Evolutionary conservation across 331 rosid species (phyloP).

Genomic region (Quercus tomentella): DNA sequence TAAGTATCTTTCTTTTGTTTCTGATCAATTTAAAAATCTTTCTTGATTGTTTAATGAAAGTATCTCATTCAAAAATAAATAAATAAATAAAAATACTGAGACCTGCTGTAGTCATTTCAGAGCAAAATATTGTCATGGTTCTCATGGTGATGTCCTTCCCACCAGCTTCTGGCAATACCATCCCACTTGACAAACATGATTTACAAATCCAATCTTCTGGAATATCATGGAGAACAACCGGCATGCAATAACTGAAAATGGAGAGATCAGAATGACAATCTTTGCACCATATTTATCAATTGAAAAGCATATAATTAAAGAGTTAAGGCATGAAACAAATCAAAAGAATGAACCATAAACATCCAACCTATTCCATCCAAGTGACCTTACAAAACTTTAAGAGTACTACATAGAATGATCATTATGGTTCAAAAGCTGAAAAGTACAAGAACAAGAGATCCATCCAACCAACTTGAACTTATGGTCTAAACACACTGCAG

Average conservation of each 20-base stretch:
- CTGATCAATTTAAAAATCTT: not conserved
- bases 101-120: not conserved
- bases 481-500: not conserved
- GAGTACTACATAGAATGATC: not conserved
- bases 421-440: not conserved
- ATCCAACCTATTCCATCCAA: not conserved
- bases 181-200: conserved; percentile 25
- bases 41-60: conserved; percentile 20
- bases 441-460: not conserved
- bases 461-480: not conserved
- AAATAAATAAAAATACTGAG: not conserved
- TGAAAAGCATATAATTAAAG: too few species aligned
- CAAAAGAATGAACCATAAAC: not conserved
- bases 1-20: not conserved
- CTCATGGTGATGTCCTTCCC: not conserved
- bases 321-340: too few species aligned
- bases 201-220: conserved; percentile 57
- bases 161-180: conserved; percentile 1
- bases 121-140: not conserved
- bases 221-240: not conserved
- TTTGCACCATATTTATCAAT: too few species aligned
- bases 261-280: not conserved
- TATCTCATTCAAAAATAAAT: not conserved
- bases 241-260: conserved; percentile 67
- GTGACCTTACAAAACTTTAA: not conserved